Evolutionary conservation across 1,284 basidiomycete species (phyloP).

Genomic region (Agaricales sp.): DNA sequence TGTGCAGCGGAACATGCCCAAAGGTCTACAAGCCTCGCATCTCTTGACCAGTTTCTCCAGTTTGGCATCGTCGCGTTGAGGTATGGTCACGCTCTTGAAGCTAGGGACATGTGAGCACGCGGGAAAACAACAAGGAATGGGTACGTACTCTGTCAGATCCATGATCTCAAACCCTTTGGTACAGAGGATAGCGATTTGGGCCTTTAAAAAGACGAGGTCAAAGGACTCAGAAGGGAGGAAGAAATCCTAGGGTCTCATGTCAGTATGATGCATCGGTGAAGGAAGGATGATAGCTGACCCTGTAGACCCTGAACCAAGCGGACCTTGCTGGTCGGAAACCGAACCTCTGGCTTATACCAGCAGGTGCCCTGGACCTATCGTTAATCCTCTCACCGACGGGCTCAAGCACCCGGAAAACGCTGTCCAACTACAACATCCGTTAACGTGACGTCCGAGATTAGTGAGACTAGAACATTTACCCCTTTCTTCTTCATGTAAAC

Average conservation of each 20-base stretch:
- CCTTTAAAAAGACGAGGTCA: conserved; percentile 84
- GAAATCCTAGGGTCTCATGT: conserved; percentile 51
- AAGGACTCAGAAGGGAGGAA: conserved; percentile 85
- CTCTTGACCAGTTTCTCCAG: conserved; percentile 68
- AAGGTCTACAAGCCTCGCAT: conserved; percentile 73
- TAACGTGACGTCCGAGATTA: conserved; percentile 1
- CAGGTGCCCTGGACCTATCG: conserved; percentile 58
- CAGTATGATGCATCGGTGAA: neutral
- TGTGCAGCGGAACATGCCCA: conserved; percentile 87
- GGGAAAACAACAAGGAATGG: conserved; percentile 9
- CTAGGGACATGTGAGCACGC: conserved; percentile 24
- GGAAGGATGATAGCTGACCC: conserved; percentile 23
- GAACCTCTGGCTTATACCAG: conserved; percentile 60
- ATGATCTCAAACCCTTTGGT: conserved; percentile 96
- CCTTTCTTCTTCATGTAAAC: conserved; percentile 96
- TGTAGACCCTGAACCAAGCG: conserved; percentile 89
- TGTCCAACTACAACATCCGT: conserved; percentile 48
- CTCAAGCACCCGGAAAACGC: conserved; percentile 89
- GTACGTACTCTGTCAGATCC: conserved; percentile 77
- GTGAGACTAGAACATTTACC: conserved; percentile 33
- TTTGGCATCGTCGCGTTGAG: conserved; percentile 67
- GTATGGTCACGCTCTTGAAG: conserved; percentile 84
- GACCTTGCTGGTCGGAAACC: conserved; percentile 68
- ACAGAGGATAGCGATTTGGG: conserved; percentile 86
- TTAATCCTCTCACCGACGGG: conserved; percentile 82